Conservation (phyloP, 1,284 basidiomycete genomes). For the Apiotrichum mycotoxinovorans region DNA sequence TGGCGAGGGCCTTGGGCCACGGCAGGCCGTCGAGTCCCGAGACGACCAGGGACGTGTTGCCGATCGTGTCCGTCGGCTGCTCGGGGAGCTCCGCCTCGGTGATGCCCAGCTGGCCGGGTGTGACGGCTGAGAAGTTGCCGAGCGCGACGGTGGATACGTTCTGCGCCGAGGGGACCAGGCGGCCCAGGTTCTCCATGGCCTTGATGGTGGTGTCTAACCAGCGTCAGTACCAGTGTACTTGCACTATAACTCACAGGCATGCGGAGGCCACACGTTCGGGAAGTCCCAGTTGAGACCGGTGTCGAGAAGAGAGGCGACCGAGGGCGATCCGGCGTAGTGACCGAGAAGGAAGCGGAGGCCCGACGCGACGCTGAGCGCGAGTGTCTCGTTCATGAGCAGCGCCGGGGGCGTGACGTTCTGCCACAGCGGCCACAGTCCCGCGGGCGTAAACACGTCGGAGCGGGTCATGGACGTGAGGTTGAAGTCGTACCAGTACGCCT, state of each 20-base stretch:
- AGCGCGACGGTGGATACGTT: slow-evolving; percentile 10
- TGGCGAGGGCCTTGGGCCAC: slow-evolving; percentile 56
- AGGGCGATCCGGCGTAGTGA: slow-evolving; percentile 77
- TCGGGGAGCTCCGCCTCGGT: slow-evolving; percentile 63
- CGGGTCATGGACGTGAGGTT: slow-evolving; percentile 65
- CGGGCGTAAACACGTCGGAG: slow-evolving; percentile 63
- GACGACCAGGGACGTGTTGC: slow-evolving; percentile 55
- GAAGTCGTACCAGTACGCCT: slow-evolving; percentile 72
- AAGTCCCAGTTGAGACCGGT: slow-evolving; percentile 74
- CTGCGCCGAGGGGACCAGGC: slow-evolving; percentile 31
- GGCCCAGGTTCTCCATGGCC: slow-evolving; percentile 59
- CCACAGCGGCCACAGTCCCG: slow-evolving; percentile 84
- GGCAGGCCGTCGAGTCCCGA: slow-evolving; percentile 10
- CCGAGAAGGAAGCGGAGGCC: slow-evolving; percentile 72
- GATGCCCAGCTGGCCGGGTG: slow-evolving; percentile 69
- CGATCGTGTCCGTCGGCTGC: slow-evolving; percentile 57
- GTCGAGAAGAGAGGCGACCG: slow-evolving; percentile 62
- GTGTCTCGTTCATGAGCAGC: slow-evolving; percentile 56
- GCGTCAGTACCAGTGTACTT: neutral
- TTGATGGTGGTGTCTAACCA: slow-evolving; percentile 65
- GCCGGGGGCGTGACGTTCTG: slow-evolving; percentile 74
- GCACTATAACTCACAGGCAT: slow-evolving; percentile 55
- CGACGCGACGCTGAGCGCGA: slow-evolving; percentile 68
- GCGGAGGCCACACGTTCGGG: slow-evolving; percentile 62
- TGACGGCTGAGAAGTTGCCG: slow-evolving; percentile 54